Percentiles rank a stretch among this genome's conserved stretches.
Evolutionary conservation across 371 early-diverging fungal species (phyloP).

Genomic region (Mucor indicus): DNA sequence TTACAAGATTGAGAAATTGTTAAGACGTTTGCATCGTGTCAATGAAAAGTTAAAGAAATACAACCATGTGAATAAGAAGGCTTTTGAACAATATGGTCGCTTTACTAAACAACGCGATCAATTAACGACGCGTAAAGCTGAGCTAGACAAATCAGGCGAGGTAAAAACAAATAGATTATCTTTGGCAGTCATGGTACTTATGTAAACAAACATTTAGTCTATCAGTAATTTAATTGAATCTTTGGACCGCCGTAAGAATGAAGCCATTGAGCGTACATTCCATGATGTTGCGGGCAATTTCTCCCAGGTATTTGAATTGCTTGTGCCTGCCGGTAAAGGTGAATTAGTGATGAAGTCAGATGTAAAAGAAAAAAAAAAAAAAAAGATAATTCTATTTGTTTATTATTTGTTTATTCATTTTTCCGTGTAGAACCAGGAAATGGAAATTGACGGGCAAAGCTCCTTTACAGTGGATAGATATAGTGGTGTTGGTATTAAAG

Average conservation of each 20-base stretch:
- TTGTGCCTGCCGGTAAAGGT: slow-evolving; percentile 91
- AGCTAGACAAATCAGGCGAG: slow-evolving; percentile 80
- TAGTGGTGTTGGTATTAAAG: slow-evolving; percentile 90
- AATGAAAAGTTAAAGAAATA: slow-evolving; percentile 86
- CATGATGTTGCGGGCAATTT: slow-evolving; percentile 89
- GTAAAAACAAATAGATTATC: slow-evolving; percentile 24
- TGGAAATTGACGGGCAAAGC: slow-evolving; percentile 47
- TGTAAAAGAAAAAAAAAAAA: too few species aligned
- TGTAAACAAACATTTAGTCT: slow-evolving; percentile 34
- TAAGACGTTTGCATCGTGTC: slow-evolving; percentile 74
- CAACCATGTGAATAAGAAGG: slow-evolving; percentile 96
- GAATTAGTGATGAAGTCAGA: slow-evolving; percentile 79
- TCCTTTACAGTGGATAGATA: slow-evolving; percentile 69
- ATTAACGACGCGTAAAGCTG: slow-evolving; percentile 77
- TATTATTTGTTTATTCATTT: too few species aligned
- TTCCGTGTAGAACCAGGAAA: slow-evolving; percentile 24
- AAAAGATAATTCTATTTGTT: too few species aligned
- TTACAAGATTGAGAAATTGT: slow-evolving; percentile 50
- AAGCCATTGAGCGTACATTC: slow-evolving; percentile 95
- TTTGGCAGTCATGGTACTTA: too few species aligned
- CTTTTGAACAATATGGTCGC: slow-evolving; percentile 92
- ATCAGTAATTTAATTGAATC: slow-evolving; percentile 85
- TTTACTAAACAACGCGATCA: slow-evolving; percentile 90
- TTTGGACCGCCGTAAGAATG: slow-evolving; percentile 94
- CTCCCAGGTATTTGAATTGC: slow-evolving; percentile 81